Evolutionary conservation across 2,329 filamentous ascomycete species (phyloP).

Genomic region (Fusarium keratoplasticum): DNA sequence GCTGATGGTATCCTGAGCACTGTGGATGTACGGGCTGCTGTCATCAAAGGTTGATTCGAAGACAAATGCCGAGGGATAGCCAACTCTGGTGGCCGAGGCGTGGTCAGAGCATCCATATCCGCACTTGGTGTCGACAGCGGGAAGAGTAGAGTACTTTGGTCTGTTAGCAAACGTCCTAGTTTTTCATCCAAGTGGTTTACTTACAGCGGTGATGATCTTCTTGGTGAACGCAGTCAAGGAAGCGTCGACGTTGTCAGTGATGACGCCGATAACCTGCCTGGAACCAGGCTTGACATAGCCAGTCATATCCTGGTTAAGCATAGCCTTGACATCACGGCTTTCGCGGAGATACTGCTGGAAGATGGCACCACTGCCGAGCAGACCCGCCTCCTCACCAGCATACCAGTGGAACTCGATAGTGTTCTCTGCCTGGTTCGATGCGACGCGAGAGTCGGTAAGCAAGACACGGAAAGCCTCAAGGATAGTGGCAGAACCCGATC

Average conservation of each 20-base stretch:
- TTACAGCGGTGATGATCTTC: slow-evolving; percentile 48
- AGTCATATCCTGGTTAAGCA: slow-evolving; percentile 60
- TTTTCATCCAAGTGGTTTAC: neutral
- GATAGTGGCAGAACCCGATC: slow-evolving; percentile 68
- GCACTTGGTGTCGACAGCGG: slow-evolving; percentile 61
- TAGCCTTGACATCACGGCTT: slow-evolving; percentile 52
- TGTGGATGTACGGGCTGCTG: slow-evolving; percentile 78
- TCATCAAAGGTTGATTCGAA: slow-evolving; percentile 71
- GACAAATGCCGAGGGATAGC: slow-evolving; percentile 74
- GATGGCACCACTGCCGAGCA: slow-evolving; percentile 75
- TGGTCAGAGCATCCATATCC: slow-evolving; percentile 72
- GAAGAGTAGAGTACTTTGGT: slow-evolving; percentile 49
- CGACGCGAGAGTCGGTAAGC: slow-evolving; percentile 71
- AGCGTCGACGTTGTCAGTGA: slow-evolving; percentile 54
- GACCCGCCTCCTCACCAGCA: slow-evolving; percentile 82
- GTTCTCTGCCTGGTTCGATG: slow-evolving; percentile 72
- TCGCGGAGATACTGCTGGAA: slow-evolving; percentile 52
- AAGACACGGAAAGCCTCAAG: slow-evolving; percentile 81
- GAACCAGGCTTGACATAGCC: slow-evolving; percentile 51
- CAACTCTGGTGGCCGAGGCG: slow-evolving; percentile 73
- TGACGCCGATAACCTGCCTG: slow-evolving; percentile 50
- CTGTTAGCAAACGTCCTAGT: neutral
- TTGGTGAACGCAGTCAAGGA: slow-evolving; percentile 52
- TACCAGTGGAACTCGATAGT: slow-evolving; percentile 92
- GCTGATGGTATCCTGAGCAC: slow-evolving; percentile 76